Conservation (phyloP, 331 rosid species). For the Pyracantha coccinea region DNA sequence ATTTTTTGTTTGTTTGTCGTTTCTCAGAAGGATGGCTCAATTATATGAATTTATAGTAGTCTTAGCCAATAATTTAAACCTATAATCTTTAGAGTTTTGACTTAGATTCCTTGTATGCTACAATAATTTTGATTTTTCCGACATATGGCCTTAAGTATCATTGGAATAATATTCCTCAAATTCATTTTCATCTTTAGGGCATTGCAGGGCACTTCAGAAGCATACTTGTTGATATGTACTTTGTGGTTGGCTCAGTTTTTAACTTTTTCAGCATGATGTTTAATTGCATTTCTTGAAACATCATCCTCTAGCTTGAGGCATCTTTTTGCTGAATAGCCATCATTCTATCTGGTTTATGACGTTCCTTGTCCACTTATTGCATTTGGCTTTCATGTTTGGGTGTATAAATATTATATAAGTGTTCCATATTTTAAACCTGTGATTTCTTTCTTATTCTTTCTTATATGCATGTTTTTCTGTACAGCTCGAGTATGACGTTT, state of each 20-base stretch:
- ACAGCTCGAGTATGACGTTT: slow-evolving; percentile 95
- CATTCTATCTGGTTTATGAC: neutral
- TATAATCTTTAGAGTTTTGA: neutral
- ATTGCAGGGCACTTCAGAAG: neutral
- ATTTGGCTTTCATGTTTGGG: neutral
- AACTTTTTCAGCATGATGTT: neutral
- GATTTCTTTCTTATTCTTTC: neutral
- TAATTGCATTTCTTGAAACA: neutral
- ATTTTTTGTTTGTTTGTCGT: neutral
- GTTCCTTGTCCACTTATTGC: neutral
- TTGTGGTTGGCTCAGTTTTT: neutral
- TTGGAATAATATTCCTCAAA: neutral
- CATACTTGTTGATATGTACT: neutral
- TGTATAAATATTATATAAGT: neutral
- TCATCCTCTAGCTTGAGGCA: neutral
- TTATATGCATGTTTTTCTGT: slow-evolving; percentile 13
- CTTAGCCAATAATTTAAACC: neutral
- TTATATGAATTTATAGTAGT: neutral
- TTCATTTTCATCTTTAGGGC: neutral
- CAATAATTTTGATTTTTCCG: neutral
- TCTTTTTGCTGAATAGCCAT: neutral
- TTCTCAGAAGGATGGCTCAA: neutral
- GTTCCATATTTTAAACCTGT: neutral
- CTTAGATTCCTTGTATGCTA: neutral
- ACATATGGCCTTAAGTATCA: neutral